phyloP scores from a whole-genome alignment of 352 stramenopile genomes.

The Thraustotheca clavata region DNA sequence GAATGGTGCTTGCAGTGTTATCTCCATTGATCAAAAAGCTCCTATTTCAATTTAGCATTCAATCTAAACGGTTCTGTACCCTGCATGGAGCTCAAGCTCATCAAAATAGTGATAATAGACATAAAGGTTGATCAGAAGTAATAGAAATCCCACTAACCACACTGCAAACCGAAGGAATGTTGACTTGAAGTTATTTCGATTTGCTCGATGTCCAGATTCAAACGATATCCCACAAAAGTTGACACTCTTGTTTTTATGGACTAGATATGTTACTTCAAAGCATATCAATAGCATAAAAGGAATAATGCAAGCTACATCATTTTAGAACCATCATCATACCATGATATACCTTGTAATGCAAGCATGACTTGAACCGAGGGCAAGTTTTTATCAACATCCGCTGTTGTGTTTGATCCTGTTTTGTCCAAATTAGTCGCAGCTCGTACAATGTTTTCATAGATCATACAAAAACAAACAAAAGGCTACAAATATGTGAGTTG shows the following conservation, averaged over 20 bases:
- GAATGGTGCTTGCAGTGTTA: constrained; percentile 39
- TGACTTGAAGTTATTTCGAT: constrained; percentile 30
- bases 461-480: constrained; percentile 68
- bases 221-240: constrained; percentile 88
- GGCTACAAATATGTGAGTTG: too few species aligned
- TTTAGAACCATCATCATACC: neutral
- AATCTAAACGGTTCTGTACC: neutral
- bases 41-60: constrained; percentile 27
- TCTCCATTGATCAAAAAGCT: constrained; percentile 70
- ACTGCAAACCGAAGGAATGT: constrained; percentile 56
- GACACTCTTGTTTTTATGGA: constrained; percentile 86
- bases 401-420: neutral
- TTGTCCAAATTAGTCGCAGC: constrained; percentile 34
- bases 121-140: constrained; percentile 64
- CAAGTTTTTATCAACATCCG: constrained; percentile 45
- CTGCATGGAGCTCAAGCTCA: neutral
- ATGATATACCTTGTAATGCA: constrained; percentile 40
- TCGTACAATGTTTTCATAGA: constrained; percentile 78
- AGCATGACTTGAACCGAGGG: constrained; percentile 59
- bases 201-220: constrained; percentile 47
- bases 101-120: constrained; percentile 45
- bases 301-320: constrained; percentile 45
- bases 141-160: constrained; percentile 47
- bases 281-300: constrained; percentile 80
- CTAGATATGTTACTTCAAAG: constrained; percentile 85